Evolutionary conservation across 73 alveolate genomes (phyloP), one percentile per base, ranked within the genome.

Genomic region (Symbiodinium pilosum): DNA sequence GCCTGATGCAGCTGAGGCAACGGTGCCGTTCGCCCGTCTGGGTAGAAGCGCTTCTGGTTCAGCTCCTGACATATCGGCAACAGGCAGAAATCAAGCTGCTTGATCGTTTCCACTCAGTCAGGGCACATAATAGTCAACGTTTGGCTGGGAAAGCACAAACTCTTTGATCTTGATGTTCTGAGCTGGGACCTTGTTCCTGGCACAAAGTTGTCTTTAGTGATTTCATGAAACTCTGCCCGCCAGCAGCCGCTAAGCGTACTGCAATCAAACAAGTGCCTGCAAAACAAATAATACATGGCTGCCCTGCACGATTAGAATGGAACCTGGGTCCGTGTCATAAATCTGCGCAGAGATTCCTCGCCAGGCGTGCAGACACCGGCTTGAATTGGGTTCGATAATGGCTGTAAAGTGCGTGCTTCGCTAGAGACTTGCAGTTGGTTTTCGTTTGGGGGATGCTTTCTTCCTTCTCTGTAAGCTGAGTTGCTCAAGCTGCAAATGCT

Each of bases 271-370:
- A 68, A 21, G 47, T 9, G 5, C 18, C 9, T 16, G 21, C 28
- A 43, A 85, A 2, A 4, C 81, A 21, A 30, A 47, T 34, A 16
- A 59, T 4, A 59, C 6, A 3, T 59, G 95, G 86, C 68, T 40
- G 52, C 68, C 39, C 51, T 39, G 64, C 95, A 88, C 95, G 69
- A 88, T 88, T 34, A 88, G 73, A 39, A 88, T 88, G 86, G 85
- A 52, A 39, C 95, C 95, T 42, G 95, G 95, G 32, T 88, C 95
- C 1, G 95, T 88, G 69, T 88, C 95, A 43, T 64, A 88, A 69
- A 88, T 41, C 73, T 88, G 95, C 12, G 44, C 95, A 32, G 71
- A 40, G 43, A 88, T 44, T 56, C 95, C 95, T 88, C 36, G 39
- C 0, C 26, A 71, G 84, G 18, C 73, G 28, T n/a, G n/a, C n/a